A percentile compares a stretch with the other conserved stretches of the same genome.
These are phyloP conservation scores for Cryptosporidium parvum DNA, from an alignment of 169 alveolate species.

Conservation along the genomic window DNA sequence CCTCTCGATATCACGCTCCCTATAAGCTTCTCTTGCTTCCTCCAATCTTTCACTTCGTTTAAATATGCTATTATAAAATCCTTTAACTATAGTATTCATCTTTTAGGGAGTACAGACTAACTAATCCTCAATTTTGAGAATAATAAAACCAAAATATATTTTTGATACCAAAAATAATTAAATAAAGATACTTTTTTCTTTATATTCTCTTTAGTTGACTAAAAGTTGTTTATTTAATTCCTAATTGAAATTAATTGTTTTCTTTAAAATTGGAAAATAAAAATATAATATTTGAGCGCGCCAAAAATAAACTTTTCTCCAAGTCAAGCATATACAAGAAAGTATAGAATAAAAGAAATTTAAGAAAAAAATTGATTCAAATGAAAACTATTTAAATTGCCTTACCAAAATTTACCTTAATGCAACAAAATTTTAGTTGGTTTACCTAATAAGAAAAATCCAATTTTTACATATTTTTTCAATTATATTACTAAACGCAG, in stretches of 20 bases:
- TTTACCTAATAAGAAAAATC: background rate
- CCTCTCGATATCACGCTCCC: conserved; percentile 77
- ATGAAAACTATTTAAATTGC: too few relatives aligned
- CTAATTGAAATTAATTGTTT: background rate
- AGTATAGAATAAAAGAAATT: too few relatives aligned
- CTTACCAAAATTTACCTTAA: background rate
- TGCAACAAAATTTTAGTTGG: too few relatives aligned
- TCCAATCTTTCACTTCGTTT: conserved; percentile 30
- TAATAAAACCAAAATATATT: background rate
- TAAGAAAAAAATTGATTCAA: background rate
- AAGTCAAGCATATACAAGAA: background rate
- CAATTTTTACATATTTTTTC: background rate
- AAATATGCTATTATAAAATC: background rate
- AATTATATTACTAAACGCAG: background rate
- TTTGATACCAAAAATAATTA: background rate
- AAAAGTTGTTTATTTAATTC: background rate
- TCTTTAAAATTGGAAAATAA: background rate
- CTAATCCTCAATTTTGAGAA: background rate
- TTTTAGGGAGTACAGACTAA: background rate
- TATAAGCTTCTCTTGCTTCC: conserved; percentile 79
- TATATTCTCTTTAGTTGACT: background rate
- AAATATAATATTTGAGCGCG: background rate
- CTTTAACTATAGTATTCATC: conserved; percentile 45
- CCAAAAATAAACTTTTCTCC: background rate
- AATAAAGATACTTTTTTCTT: background rate